Evolutionary conservation across 495 filamentous ascomycete genomes (phyloP), one percentile per base, ranked within the genome.

Genomic region (Aspergillus heteromorphus): DNA sequence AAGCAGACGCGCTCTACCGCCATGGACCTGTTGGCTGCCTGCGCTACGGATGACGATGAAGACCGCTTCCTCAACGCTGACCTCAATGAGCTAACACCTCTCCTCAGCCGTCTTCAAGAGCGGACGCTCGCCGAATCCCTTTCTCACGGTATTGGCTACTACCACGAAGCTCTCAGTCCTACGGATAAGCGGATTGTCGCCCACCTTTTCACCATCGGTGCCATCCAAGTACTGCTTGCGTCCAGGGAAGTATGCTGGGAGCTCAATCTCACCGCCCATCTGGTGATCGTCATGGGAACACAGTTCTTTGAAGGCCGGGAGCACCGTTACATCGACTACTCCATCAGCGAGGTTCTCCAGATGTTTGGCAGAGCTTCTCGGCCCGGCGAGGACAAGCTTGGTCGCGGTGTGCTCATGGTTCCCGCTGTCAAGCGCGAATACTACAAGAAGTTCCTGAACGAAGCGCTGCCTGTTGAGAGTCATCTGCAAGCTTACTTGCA

Each of bases 211-310:
- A 83, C 81, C 31, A 86, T 92, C 50, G 93, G 93, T 51, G 95
- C 91, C 16, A 91, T 97, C 52, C 95, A 97, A 62, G 86, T 97
- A 20, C 71, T 99, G 58, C 74, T 99, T 48, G 93, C 92, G 25
- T 97, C 93, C 25, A 83, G 93, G 40, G 95, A 97, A 73, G 88
- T 91, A 27, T 95, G 91, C 72, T 99, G 93, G 93, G 93, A 99
- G 71, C 74, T 99, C 49, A 83, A 96, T 51, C 83, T 82, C 61
- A 89, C 82, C 2, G 92, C 91, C 14, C 91, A 97, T 67, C 71
- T 97, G 36, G 95, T 97, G 7, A 82, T 97, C 31, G 85, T 97
- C 19, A 97, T 97, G 95, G 91, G 90, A 18, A 99, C 95, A n/a
- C 95, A 97, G 64, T 99, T 91, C 70, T 99, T 92, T 52, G 93